Evolutionary conservation across 495 filamentous ascomycete genomes (phyloP).

Genomic region (Daldinia grandis): DNA sequence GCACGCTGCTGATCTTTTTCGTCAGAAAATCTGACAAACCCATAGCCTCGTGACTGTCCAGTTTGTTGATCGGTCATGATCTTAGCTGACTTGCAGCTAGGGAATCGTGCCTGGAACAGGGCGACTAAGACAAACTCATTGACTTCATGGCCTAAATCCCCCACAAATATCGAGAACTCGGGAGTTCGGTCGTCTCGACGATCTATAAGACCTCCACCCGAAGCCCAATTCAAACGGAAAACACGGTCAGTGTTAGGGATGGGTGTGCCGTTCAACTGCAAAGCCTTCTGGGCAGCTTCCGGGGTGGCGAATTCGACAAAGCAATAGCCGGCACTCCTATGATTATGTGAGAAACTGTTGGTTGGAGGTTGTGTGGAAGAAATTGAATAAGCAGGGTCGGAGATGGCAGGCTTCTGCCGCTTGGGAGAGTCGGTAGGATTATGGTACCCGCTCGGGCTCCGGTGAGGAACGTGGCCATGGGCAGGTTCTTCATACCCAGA

Average conservation of each 20-base stretch:
- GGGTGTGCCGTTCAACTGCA: conserved; percentile 84
- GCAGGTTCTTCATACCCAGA: conserved; percentile 79
- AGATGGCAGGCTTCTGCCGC: not conserved
- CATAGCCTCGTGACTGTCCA: conserved; percentile 96
- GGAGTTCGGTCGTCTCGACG: conserved; percentile 95
- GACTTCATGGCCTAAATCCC: conserved; percentile 96
- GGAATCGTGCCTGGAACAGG: conserved; percentile 94
- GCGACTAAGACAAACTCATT: conserved; percentile 98
- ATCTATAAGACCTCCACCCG: conserved; percentile 93
- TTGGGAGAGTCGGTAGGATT: not conserved
- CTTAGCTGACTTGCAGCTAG: conserved; percentile 98
- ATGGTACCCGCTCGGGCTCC: conserved; percentile 3
- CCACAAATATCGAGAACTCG: conserved; percentile 97
- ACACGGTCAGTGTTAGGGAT: conserved; percentile 94
- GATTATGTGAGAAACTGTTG: conserved; percentile 41
- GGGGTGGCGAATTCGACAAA: conserved; percentile 93
- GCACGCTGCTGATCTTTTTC: conserved; percentile 95
- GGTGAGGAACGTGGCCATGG: not conserved
- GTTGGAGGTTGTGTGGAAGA: not conserved
- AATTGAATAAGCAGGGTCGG: not conserved
- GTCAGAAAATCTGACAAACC: conserved; percentile 96
- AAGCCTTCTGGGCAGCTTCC: conserved; percentile 88
- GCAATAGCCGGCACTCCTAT: conserved; percentile 97
- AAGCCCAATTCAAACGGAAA: conserved; percentile 99
- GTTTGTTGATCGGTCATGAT: conserved; percentile 99